Evolutionary conservation across 2,329 filamentous ascomycete genomes (phyloP).

Genomic region (Cladosporium velox): DNA sequence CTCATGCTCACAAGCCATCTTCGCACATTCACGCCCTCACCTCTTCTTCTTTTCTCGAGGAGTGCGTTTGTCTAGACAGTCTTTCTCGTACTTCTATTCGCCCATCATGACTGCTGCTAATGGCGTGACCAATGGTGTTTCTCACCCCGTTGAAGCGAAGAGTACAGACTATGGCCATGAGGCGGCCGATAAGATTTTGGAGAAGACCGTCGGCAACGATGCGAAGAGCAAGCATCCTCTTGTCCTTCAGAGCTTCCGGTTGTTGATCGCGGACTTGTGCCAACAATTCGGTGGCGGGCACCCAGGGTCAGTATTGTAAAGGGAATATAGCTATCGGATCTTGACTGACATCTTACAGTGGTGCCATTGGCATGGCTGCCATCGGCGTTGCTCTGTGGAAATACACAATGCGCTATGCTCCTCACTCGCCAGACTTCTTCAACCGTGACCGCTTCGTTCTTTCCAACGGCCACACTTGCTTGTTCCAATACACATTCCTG

Average conservation of each 20-base stretch:
- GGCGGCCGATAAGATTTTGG: constrained; percentile 11
- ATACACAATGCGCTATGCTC: constrained; percentile 47
- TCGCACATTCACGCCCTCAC: neutral
- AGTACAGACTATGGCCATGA: constrained; percentile 16
- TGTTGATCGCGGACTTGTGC: constrained; percentile 67
- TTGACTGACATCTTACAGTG: neutral
- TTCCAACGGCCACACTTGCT: constrained; percentile 40
- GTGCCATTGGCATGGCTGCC: constrained; percentile 44
- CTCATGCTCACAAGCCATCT: neutral
- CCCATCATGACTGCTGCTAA: constrained; percentile 15
- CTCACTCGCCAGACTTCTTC: constrained; percentile 44
- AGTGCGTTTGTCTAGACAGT: neutral
- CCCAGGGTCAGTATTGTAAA: constrained; percentile 48
- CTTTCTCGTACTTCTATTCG: neutral
- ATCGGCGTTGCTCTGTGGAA: constrained; percentile 48
- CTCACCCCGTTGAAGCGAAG: neutral
- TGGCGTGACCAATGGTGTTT: constrained; percentile 7
- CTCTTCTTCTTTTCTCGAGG: neutral
- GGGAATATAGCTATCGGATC: neutral
- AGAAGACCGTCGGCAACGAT: constrained; percentile 6
- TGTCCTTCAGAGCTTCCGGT: constrained; percentile 53
- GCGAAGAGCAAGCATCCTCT: constrained; percentile 18
- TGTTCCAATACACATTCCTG: constrained; percentile 44
- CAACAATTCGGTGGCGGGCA: constrained; percentile 71
- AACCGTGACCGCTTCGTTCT: constrained; percentile 50